Evolutionary conservation across 1,284 basidiomycete genomes (phyloP).

Genomic region (Blastosporella zonata): DNA sequence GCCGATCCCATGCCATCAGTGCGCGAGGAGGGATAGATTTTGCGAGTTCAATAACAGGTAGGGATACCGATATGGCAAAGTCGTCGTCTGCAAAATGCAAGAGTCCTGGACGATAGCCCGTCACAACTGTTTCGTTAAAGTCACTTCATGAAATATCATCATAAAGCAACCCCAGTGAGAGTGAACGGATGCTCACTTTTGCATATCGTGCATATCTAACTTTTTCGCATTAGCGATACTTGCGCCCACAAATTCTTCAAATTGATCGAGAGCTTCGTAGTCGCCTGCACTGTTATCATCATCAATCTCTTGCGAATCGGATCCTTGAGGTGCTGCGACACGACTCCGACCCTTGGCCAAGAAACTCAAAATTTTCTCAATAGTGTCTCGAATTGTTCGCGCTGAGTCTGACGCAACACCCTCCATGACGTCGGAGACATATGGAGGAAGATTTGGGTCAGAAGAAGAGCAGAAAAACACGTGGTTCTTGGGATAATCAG

Average conservation of each 20-base stretch:
- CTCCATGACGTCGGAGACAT: conserved; percentile 40
- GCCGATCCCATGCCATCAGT: conserved; percentile 61
- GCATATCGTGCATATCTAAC: conserved; percentile 22
- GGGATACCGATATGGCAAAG: conserved; percentile 50
- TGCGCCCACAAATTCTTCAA: conserved; percentile 25
- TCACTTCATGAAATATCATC: conserved; percentile 34
- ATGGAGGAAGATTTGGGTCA: conserved; percentile 36
- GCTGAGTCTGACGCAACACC: conserved; percentile 39
- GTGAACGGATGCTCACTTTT: conserved; percentile 21
- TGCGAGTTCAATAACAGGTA: conserved; percentile 48
- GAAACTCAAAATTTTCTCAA: conserved; percentile 34
- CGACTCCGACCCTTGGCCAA: conserved; percentile 21
- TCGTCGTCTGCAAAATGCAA: conserved; percentile 44
- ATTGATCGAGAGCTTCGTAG: conserved; percentile 36
- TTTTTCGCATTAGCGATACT: conserved; percentile 12
- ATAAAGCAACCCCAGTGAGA: not conserved
- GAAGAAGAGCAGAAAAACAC: conserved; percentile 50
- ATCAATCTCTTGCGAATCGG: conserved; percentile 24
- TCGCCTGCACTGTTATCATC: conserved; percentile 34
- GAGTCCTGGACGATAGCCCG: conserved; percentile 52
- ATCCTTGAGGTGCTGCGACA: not conserved
- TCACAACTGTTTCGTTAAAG: conserved; percentile 51
- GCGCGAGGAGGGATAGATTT: conserved; percentile 49
- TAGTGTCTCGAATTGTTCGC: conserved; percentile 41
- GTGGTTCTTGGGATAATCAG: conserved; percentile 59